Evolutionary conservation across 805 yeast species (phyloP).

Genomic region (Barnettozyma vustinii): DNA sequence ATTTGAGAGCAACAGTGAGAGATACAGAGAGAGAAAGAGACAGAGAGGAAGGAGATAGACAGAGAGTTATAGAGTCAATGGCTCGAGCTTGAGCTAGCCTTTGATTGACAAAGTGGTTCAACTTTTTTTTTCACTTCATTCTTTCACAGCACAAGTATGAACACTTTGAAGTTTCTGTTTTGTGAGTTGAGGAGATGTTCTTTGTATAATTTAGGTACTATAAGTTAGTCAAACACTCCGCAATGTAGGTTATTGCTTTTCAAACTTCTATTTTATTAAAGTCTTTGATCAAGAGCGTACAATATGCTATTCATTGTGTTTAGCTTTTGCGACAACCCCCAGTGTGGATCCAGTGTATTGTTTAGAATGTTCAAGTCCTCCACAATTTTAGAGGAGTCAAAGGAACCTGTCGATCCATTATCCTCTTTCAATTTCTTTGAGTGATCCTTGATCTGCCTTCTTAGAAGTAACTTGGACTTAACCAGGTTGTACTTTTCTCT

Average conservation of each 20-base stretch:
- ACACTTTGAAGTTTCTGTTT: not conserved
- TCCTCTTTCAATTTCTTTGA: slow-evolving; percentile 6
- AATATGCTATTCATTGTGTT: slow-evolving; percentile 11
- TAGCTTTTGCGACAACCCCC: slow-evolving; percentile 17
- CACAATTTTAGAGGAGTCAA: slow-evolving; percentile 5
- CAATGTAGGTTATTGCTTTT: not conserved
- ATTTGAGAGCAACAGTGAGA: too few relatives aligned
- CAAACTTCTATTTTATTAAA: not conserved
- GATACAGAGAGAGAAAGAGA: not conserved
- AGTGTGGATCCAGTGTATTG: slow-evolving; percentile 23
- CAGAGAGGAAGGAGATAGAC: not conserved
- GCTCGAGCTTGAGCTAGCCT: not conserved
- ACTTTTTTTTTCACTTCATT: not conserved
- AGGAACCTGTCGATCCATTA: not conserved
- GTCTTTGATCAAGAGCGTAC: slow-evolving; percentile 5
- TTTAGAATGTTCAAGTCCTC: slow-evolving; percentile 27
- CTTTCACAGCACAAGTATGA: not conserved
- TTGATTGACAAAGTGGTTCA: not conserved
- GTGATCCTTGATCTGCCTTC: slow-evolving; percentile 17
- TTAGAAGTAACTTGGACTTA: slow-evolving; percentile 12
- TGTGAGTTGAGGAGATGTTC: not conserved
- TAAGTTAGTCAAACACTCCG: not conserved
- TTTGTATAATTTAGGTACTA: not conserved
- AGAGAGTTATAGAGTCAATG: not conserved
- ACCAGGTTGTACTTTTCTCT: slow-evolving; percentile 22